phyloP scores from a whole-genome alignment of 129 eudicot genomes.

The Lactuca sativa region DNA sequence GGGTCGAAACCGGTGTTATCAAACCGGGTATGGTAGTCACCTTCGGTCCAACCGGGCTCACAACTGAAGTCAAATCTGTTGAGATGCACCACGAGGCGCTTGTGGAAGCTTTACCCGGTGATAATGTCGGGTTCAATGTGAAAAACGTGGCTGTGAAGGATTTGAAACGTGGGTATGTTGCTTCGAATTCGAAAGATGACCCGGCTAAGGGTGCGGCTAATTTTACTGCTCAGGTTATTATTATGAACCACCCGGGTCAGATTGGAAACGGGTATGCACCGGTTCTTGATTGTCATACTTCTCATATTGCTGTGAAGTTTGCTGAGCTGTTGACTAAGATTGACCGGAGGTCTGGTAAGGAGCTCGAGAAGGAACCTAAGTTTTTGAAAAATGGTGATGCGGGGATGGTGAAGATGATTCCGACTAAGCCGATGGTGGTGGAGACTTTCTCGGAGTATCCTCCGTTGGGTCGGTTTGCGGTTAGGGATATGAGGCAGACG shows the following conservation, averaged over 20 bases:
- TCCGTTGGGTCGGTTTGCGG: constrained; percentile 55
- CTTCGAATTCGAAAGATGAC: constrained; percentile 47
- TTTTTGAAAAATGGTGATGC: constrained; percentile 43
- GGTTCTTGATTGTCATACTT: constrained; percentile 40
- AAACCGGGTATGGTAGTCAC: constrained; percentile 46
- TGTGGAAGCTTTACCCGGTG: constrained; percentile 36
- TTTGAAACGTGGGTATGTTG: constrained; percentile 45
- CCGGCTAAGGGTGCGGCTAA: constrained; percentile 41
- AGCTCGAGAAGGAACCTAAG: constrained; percentile 44
- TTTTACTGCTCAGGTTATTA: constrained; percentile 39
- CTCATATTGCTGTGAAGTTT: constrained; percentile 45
- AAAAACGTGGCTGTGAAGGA: constrained; percentile 45
- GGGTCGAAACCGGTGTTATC: constrained; percentile 40
- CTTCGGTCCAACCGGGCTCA: constrained; percentile 36
- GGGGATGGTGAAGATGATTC: constrained; percentile 46
- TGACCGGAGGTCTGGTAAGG: constrained; percentile 50
- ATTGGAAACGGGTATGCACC: constrained; percentile 45
- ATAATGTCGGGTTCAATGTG: constrained; percentile 43
- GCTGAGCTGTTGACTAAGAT: constrained; percentile 43
- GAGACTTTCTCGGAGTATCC: constrained; percentile 50
- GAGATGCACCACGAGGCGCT: constrained; percentile 47
- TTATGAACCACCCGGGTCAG: constrained; percentile 46
- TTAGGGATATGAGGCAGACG: constrained; percentile 56
- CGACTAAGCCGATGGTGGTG: constrained; percentile 57
- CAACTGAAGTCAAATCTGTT: constrained; percentile 43